A percentile compares a stretch with the other conserved stretches of the same genome.
Conservation (phyloP, 306 rosid genomes). For the Sindora glabra region DNA sequence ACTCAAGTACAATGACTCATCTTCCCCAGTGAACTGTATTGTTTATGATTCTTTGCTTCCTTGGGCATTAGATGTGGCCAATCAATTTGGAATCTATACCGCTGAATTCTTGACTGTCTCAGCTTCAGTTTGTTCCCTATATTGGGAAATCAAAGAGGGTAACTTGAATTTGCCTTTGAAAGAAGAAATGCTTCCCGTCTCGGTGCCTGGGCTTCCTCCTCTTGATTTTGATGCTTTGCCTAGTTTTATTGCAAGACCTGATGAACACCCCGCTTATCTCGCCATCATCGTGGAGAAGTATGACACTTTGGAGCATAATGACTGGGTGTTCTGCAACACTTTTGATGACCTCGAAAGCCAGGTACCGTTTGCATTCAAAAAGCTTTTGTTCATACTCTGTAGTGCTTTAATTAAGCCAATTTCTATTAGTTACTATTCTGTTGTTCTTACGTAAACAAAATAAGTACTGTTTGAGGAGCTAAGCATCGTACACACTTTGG, state of each 20-base stretch:
- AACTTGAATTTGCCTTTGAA: conserved; percentile 1
- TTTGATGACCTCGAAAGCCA: conserved; percentile 27
- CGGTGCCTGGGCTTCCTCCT: conserved; percentile 29
- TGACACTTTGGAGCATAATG: conserved; percentile 16
- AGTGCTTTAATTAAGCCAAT: background rate
- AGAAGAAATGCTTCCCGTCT: background rate
- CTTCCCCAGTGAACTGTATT: conserved; percentile 23
- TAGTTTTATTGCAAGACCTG: conserved; percentile 9
- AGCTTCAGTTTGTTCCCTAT: conserved; percentile 26
- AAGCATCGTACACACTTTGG: no score
- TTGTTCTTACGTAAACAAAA: background rate
- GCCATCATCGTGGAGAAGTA: conserved; percentile 13
- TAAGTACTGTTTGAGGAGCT: no score
- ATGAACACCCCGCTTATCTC: conserved; percentile 17
- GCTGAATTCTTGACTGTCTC: conserved; percentile 36
- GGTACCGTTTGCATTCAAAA: background rate
- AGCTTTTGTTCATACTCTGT: background rate
- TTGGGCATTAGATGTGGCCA: conserved; percentile 38
- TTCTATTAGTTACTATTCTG: background rate
- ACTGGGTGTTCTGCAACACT: conserved; percentile 32
- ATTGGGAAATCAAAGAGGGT: conserved; percentile 11
- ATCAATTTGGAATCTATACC: conserved; percentile 4
- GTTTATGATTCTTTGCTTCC: conserved; percentile 35
- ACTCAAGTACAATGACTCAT: conserved; percentile 1
- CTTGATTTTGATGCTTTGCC: conserved; percentile 23